Evolutionary conservation across 1,284 basidiomycete species (phyloP), one percentile per base, ranked within the genome.

Genomic region (Spongispora temasekensis): DNA sequence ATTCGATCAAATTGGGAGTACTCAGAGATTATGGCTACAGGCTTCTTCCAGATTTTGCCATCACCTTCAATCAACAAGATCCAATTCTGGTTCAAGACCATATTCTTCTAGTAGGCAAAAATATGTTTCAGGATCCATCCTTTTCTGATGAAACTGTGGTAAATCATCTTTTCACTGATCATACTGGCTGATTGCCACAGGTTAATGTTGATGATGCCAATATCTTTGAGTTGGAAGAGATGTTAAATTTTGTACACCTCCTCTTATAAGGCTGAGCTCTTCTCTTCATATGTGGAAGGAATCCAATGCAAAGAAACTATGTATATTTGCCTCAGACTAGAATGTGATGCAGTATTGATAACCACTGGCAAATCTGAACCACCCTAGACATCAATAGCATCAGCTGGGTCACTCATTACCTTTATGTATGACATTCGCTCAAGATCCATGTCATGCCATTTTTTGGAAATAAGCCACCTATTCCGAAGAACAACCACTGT

Each of bases 341-440:
- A 64, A 53, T 3, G 21, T 0, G 62, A 59, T 4, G n/a, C n/a
- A n/a, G n/a, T n/a, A n/a, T n/a, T n/a, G n/a, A n/a, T n/a, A n/a
- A n/a, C n/a, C n/a, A n/a, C 8, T 21, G 0, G 28, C 55, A 64
- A 28, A 30, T 64, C 5, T 25, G 6, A 27, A 64, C 27, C 2
- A 64, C 55, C 2, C 30, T 64, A 10, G 56, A 64, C 31, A 64
- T 64, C 1, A 53, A 64, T 42, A 63, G 61, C 19, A 35, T 64
- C 15, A 63, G 63, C 7, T 64, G 57, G 55, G 15, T 64, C 0
- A 64, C 57, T n/a, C n/a, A n/a, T n/a, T n/a, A n/a, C n/a, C n/a
- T n/a, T n/a, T n/a, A n/a, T n/a, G n/a, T n/a, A n/a, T n/a, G n/a
- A n/a, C n/a, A n/a, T n/a, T n/a, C n/a, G n/a, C n/a, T n/a, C n/a